A percentile compares a stretch with the other conserved stretches of the same genome.
phyloP scores from a whole-genome alignment of 2,329 filamentous ascomycete species.

The Cladorrhinum sp. region DNA sequence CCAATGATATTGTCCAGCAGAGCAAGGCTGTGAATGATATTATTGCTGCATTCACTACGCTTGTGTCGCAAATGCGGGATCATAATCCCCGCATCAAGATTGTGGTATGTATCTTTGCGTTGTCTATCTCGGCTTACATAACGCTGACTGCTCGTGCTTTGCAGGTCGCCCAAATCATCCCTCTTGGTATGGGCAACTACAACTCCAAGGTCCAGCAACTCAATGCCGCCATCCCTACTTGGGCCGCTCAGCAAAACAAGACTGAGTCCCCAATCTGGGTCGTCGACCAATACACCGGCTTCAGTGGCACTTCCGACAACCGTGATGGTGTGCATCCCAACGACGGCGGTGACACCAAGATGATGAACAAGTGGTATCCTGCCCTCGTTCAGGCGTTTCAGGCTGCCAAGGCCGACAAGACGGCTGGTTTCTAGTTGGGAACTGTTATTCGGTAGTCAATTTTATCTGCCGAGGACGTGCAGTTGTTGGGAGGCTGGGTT shows the following conservation, averaged over 20 bases:
- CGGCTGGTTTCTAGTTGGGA: not conserved
- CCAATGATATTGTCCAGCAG: slow-evolving; percentile 43
- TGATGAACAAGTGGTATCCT: slow-evolving; percentile 16
- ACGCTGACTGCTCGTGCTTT: not conserved
- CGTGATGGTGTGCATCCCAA: slow-evolving; percentile 38
- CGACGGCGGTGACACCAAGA: slow-evolving; percentile 1
- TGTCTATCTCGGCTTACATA: not conserved
- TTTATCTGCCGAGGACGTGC: not conserved
- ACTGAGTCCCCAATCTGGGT: slow-evolving; percentile 39
- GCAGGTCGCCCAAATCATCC: slow-evolving; percentile 40
- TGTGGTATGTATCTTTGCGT: slow-evolving; percentile 33
- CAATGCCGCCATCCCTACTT: slow-evolving; percentile 38
- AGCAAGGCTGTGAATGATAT: slow-evolving; percentile 37
- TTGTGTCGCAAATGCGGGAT: slow-evolving; percentile 38
- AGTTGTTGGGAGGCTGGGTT: not conserved
- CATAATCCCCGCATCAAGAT: slow-evolving; percentile 43
- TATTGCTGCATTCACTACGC: slow-evolving; percentile 39
- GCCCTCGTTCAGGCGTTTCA: slow-evolving; percentile 14
- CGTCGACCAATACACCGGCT: slow-evolving; percentile 38
- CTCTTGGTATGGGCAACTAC: slow-evolving; percentile 33
- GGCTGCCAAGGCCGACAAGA: slow-evolving; percentile 17
- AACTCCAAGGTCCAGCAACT: slow-evolving; percentile 30
- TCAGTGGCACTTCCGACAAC: slow-evolving; percentile 30
- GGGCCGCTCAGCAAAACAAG: slow-evolving; percentile 35
- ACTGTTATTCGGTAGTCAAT: not conserved